Conservation (phyloP, 768 basidiomycete genomes). For the Mycena galericulata region DNA sequence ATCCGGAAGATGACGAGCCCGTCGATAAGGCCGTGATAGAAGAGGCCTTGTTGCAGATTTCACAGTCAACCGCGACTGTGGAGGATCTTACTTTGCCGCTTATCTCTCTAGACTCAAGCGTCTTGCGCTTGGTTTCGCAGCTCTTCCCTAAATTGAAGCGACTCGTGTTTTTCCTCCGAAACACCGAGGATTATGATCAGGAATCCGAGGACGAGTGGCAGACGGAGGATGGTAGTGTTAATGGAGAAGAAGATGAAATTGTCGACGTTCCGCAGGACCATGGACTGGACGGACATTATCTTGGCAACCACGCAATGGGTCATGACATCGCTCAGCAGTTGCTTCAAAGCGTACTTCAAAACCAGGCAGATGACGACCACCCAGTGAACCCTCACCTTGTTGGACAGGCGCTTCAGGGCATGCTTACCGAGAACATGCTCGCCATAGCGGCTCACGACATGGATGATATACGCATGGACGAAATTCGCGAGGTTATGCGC, state of each 20-base stretch:
- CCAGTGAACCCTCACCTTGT: no score
- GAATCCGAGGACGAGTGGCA: conserved; percentile 13
- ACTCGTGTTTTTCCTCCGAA: conserved; percentile 10
- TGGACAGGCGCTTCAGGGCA: no score
- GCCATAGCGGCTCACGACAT: no score
- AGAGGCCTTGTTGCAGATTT: conserved; percentile 9
- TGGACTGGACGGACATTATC: background rate
- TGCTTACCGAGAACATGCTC: no score
- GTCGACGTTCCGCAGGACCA: background rate
- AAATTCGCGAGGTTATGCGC: no score
- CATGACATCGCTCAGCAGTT: no score
- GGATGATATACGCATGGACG: no score
- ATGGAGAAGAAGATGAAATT: background rate
- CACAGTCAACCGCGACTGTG: conserved; percentile 1
- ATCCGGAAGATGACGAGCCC: background rate
- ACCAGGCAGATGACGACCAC: no score
- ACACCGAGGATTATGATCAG: background rate
- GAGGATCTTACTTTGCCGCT: conserved; percentile 8
- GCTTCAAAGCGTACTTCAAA: background rate
- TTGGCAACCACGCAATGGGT: no score
- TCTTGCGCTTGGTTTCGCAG: conserved; percentile 11
- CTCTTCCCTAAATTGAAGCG: conserved; percentile 12
- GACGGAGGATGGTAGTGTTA: background rate
- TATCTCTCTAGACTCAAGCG: conserved; percentile 5
- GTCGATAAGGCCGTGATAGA: background rate